Evolutionary conservation across 1,139 yeast species (phyloP).

Genomic region (Saccharomyces uvarum): DNA sequence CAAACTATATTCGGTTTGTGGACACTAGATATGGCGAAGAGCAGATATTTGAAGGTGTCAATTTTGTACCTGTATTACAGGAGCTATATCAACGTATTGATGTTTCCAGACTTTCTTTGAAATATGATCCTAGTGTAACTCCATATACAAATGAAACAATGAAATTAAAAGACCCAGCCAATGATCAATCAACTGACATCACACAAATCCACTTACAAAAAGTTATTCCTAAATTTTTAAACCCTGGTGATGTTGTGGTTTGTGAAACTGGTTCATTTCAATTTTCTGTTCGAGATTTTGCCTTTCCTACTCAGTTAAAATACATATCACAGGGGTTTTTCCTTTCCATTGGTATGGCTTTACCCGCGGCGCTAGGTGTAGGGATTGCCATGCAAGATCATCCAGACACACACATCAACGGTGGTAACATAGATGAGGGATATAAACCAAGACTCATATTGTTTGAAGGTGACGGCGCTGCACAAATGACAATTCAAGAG

Average conservation of each 20-base stretch:
- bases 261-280: conserved; percentile 75
- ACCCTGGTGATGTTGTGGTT: conserved; percentile 57
- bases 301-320: conserved; percentile 45
- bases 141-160: conserved; percentile 8
- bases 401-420: conserved; percentile 19
- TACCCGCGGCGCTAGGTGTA: conserved; percentile 78
- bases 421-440: conserved; percentile 25
- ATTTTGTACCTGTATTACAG: conserved; percentile 43
- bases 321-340: conserved; percentile 62
- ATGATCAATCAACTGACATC: conserved; percentile 10
- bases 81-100: conserved; percentile 35
- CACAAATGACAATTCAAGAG: conserved; percentile 86
- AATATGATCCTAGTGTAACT: conserved; percentile 12
- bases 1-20: conserved; percentile 39
- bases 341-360: conserved; percentile 79
- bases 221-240: conserved; percentile 28
- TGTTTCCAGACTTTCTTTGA: conserved; percentile 23
- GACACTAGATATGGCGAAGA: conserved; percentile 14
- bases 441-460: conserved; percentile 51
- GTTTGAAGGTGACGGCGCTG: conserved; percentile 84
- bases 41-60: conserved; percentile 31
- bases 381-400: conserved; percentile 59
- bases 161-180: conserved; percentile 21
- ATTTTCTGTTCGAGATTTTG: conserved; percentile 59
- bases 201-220: conserved; percentile 21